These are phyloP conservation scores for Termitomyces sp. DNA, from an alignment of 768 basidiomycete species.

Conservation along the genomic window DNA sequence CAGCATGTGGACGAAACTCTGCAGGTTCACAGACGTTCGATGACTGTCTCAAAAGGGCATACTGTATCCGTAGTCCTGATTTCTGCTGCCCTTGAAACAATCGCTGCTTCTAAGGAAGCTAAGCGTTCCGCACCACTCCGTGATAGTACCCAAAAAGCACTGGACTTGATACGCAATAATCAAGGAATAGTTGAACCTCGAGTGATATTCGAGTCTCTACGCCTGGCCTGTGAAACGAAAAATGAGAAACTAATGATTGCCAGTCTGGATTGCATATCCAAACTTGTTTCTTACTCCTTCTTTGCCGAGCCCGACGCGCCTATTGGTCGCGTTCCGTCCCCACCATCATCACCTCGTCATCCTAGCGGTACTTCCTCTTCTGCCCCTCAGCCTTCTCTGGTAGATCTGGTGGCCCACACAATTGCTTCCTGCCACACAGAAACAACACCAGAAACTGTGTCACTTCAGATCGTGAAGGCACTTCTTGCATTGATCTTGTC, in stretches of 20 bases:
- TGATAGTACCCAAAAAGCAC: slow-evolving; percentile 76
- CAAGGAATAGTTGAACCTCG: slow-evolving; percentile 72
- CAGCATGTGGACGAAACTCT: not conserved
- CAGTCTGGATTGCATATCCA: slow-evolving; percentile 95
- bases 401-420: slow-evolving; percentile 91
- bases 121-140: slow-evolving; percentile 74
- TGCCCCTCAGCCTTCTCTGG: slow-evolving; percentile 65
- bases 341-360: slow-evolving; percentile 68
- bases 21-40: slow-evolving; percentile 42
- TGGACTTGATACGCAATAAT: slow-evolving; percentile 76
- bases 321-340: slow-evolving; percentile 50
- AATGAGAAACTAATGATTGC: slow-evolving; percentile 94
- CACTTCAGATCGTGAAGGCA: slow-evolving; percentile 95
- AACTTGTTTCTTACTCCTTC: slow-evolving; percentile 96
- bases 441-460: slow-evolving; percentile 82
- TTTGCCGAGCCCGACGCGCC: slow-evolving; percentile 64
- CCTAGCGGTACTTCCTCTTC: slow-evolving; percentile 28
- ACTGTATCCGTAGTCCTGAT: slow-evolving; percentile 78
- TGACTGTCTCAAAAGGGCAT: slow-evolving; percentile 62
- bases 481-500: slow-evolving; percentile 87
- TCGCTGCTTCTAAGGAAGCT: slow-evolving; percentile 84
- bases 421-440: slow-evolving; percentile 91
- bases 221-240: slow-evolving; percentile 92
- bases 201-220: slow-evolving; percentile 93
- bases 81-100: slow-evolving; percentile 79